Conservation (phyloP, 2,329 filamentous ascomycete species). For the Exophiala bonariae region DNA sequence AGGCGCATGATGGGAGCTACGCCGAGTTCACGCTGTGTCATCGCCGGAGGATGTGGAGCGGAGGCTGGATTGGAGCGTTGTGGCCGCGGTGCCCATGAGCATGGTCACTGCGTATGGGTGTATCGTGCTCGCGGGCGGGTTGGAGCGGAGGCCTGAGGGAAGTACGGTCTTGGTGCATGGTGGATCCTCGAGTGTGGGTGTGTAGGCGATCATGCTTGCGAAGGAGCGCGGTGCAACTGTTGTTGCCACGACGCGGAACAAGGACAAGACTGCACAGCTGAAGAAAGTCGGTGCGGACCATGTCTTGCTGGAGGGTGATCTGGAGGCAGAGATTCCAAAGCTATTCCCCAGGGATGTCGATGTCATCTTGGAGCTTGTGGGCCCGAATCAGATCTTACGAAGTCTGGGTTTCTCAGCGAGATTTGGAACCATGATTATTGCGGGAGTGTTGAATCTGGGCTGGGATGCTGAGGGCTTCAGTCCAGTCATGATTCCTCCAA, state of each 20-base stretch:
- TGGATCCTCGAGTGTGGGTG: background rate
- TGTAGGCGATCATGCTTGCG: conserved; percentile 5
- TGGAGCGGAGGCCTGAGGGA: background rate
- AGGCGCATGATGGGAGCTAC: conserved; percentile 6
- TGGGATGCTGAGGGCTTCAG: background rate
- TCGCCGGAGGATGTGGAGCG: background rate
- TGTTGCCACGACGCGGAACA: conserved; percentile 1
- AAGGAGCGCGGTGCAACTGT: conserved; percentile 3
- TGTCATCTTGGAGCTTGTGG: conserved; percentile 4
- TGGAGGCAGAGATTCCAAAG: background rate
- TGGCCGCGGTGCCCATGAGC: conserved; percentile 4
- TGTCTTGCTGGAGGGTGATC: conserved; percentile 2
- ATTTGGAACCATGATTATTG: background rate
- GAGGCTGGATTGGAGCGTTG: background rate
- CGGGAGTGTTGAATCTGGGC: conserved; percentile 3
- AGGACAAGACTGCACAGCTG: background rate
- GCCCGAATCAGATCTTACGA: background rate
- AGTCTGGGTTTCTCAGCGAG: background rate
- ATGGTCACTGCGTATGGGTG: conserved; percentile 4
- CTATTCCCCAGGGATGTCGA: conserved; percentile 2
- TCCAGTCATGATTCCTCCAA: background rate
- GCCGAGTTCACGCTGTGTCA: conserved; percentile 1
- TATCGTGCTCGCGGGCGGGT: conserved; percentile 1
- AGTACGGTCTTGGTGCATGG: conserved; percentile 1
- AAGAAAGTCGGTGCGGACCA: conserved; percentile 3